Base-by-base conservation (phyloP, 139 green algal genomes). In the Picochlorum costavermella region DNA sequence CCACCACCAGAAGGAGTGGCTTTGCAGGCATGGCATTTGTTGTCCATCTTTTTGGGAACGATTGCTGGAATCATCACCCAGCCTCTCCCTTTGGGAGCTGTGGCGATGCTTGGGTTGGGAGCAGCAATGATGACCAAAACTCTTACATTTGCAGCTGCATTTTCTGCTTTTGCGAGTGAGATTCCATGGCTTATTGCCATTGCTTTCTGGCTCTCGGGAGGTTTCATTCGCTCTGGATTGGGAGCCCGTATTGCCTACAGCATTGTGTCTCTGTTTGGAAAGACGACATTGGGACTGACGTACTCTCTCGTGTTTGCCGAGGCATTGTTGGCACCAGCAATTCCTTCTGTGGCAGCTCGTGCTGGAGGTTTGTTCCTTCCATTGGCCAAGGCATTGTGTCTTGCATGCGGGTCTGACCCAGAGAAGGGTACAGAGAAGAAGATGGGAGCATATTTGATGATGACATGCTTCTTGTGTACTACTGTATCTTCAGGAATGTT, bases 321-420 rank as follows among this genome's bases (percentile, higher is more conserved):
- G 81, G 94, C 94, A 10, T 72, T 99, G 58, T 86, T 99, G 49
- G 91, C 94, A 10, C 94, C 94, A 10, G 91, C 92, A 53, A 99
- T 98, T 72, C 94, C 94, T 55, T 98, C 91, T 0, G 85, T 98
- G 50, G 90, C 91, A 3, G 92, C 92, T 1, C 84, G 92, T 40
- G 90, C 92, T 25, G 91, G 91, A 56, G 94, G 94, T 68, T 96
- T 99, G 71, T 98, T 98, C 90, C 89, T 97, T 67, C 94, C 94
- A 3, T 84, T 99, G 2, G 90, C 94, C 64, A 96, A 96, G 81
- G 85, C 90, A n/a, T 82, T 97, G 50, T 96, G 90, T 81, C 73
- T 96, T 44, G 87, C 91, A 9, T 97, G 92, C 74, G 92, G 92
- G 68, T 66, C 60, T 45, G 60, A 66, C 60, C 60, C 60, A 25